A percentile compares a stretch with the other conserved stretches of the same genome.
Conservation (phyloP, 768 basidiomycete genomes). For the Trametes maxima region DNA sequence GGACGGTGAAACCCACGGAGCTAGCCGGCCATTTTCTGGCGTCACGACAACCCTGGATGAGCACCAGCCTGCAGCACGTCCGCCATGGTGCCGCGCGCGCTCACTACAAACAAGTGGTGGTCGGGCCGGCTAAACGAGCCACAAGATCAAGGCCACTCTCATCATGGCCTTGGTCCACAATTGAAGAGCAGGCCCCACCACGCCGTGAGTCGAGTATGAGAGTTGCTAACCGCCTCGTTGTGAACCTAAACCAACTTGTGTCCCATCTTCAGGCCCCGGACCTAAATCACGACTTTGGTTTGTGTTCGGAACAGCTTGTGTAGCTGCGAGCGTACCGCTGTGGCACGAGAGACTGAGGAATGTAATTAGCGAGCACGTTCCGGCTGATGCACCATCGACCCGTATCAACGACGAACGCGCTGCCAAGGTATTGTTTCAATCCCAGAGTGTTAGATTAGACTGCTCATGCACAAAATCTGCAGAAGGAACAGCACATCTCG, state of each 20-base stretch:
- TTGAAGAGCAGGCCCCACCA: not conserved
- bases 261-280: not conserved
- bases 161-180: not conserved
- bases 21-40: not conserved
- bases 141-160: not conserved
- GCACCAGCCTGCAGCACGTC: not conserved
- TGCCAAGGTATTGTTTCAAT: not conserved
- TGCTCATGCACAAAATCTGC: too few species aligned
- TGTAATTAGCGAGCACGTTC: not conserved
- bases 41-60: constrained; percentile 7
- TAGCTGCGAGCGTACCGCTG: not conserved
- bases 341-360: constrained; percentile 1
- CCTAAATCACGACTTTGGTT: not conserved
- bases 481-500: too few species aligned
- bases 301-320: constrained; percentile 3
- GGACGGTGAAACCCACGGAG: not conserved
- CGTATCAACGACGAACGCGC: too few species aligned
- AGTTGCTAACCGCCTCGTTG: not conserved
- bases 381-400: not conserved
- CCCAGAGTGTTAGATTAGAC: too few species aligned
- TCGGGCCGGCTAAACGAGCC: not conserved
- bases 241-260: not conserved
- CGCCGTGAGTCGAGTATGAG: not conserved
- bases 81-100: not conserved
- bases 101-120: not conserved